Base-by-base conservation (phyloP, 2,329 filamentous ascomycete species). In the Fusarium denticulatum region DNA sequence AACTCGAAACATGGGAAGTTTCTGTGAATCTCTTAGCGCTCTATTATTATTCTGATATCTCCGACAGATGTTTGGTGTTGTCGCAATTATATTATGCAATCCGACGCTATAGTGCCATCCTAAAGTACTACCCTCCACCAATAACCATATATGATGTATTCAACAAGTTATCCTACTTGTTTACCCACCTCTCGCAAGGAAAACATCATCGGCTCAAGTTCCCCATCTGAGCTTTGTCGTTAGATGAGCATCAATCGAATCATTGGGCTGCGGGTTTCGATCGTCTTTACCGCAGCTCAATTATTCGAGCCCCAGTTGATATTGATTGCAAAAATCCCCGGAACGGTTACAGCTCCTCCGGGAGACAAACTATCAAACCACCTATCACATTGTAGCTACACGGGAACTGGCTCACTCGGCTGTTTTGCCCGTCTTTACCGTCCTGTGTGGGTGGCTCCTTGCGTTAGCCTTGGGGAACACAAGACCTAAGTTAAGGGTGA, bases 201-300 rank as follows among this genome's bases (percentile, higher is more conserved):
- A 46, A 63, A n/a, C 28, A 39, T 39, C 40, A 42, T 26, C 50
- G 16, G 34, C 22, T 55, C 40, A 43, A 37, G 37, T 43, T 47
- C 58, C 67, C 63, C 63, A 49, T 60, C 47, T 26, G 20, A 60
- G 28, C 58, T 22, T 56, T 60, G n/a, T 56, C 20, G 20, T 42
- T 42, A 16, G 16, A 42, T 37, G n/a, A 42, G 30, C 49, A 43
- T 56, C 20, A 20, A 30, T 43, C 7, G n/a, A 39, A 42, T 56
- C 28, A 6, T 26, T 24, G n/a, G 58, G n/a, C 47, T 36, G 36
- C 39, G 28, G 14, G 28, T 28, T 58, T 37, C 28, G 18, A 57
- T 30, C n/a, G 30, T 57, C 20, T 57, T 18, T 61, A 30, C 49
- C 24, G 37, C 24, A n/a, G 8, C 8, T 24, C 40, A 43, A 57